Evolutionary conservation across 352 stramenopile genomes (phyloP), one percentile per base, ranked within the genome.

Genomic region (Pythium oligandrum): DNA sequence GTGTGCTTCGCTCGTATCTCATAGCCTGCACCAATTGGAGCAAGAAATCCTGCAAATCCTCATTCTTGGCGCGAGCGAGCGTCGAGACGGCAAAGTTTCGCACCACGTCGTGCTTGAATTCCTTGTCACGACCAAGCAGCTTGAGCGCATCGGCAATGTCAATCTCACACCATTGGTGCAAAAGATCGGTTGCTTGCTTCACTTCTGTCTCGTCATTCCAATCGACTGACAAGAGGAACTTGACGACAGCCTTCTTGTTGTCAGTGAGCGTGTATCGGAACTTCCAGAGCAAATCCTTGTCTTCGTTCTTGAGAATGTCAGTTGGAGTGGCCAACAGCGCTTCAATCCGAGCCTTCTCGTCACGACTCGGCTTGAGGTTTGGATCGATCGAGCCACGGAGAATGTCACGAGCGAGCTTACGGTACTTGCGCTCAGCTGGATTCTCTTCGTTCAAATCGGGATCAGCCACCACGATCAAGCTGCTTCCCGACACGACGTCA

Each of bases 11-110:
- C 34, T 95, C 84, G 50, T 95, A 95, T 34, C 98, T 95, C 38
- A 99, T 67, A 3, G 96, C 97, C 71, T 99, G 97, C 12, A 99
- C 97, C 7, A 99, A 74, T 67, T 99, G 98, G 12, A 99, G 68
- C 26, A 99, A 63, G 66, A 98, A 99, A 31, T 98, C 83, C 17
- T 96, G 81, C 4, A 99, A 72, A 56, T 99, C 96, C 61, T 98
- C 96, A 68, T 99, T 98, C 43, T 96, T 97, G 30, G 96, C 95
- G 30, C 84, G 78, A 7, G 81, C 83, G 2, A 99, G 76, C 4
- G 95, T 98, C 43, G 97, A 93, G 10, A 99, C 97, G 1, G 96
- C 96, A 72, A 99, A 99, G 40, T 96, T 90, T 26, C 96, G 86
- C 37, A 98, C 92, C 48, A 96, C 76, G 26, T 95, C 73, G 62